phyloP scores from a whole-genome alignment of 352 stramenopile species.

The Pythium rhizo-oryzae region DNA sequence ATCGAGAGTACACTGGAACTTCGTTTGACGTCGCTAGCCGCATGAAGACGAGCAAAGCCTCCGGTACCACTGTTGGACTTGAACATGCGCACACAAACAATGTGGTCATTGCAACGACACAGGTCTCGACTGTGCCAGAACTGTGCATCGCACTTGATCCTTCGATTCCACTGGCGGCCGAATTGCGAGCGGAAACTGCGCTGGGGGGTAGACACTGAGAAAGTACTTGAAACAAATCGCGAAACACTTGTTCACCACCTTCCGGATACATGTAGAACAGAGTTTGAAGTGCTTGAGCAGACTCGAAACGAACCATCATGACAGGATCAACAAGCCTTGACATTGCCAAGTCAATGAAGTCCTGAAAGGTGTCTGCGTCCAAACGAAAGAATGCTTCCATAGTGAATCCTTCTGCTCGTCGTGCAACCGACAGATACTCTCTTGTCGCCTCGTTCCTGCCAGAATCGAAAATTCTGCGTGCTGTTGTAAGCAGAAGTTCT shows the following conservation, averaged over 20 bases:
- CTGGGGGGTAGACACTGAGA: constrained; percentile 31
- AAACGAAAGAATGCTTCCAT: constrained; percentile 77
- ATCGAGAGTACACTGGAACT: constrained; percentile 40
- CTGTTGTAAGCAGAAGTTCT: constrained; percentile 42
- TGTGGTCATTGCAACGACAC: constrained; percentile 50
- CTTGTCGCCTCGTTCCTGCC: constrained; percentile 23
- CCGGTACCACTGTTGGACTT: constrained; percentile 51
- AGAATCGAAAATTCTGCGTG: constrained; percentile 40
- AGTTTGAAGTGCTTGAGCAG: constrained; percentile 56
- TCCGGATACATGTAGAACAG: constrained; percentile 86
- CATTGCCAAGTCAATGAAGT: constrained; percentile 59
- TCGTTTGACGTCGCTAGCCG: constrained; percentile 41
- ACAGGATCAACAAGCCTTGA: constrained; percentile 53
- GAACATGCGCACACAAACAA: constrained; percentile 74
- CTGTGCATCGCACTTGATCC: not conserved
- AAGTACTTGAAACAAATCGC: constrained; percentile 50
- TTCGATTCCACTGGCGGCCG: not conserved
- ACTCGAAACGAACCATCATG: constrained; percentile 52
- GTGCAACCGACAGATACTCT: constrained; percentile 32
- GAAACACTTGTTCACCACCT: constrained; percentile 55
- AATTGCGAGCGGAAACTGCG: not conserved
- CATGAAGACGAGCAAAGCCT: constrained; percentile 55
- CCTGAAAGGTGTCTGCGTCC: constrained; percentile 47
- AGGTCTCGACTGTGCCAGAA: constrained; percentile 22
- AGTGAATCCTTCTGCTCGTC: constrained; percentile 46